Evolutionary conservation across 768 basidiomycete genomes (phyloP), one percentile per base, ranked within the genome.

Genomic region (Crepidotus variabilis): DNA sequence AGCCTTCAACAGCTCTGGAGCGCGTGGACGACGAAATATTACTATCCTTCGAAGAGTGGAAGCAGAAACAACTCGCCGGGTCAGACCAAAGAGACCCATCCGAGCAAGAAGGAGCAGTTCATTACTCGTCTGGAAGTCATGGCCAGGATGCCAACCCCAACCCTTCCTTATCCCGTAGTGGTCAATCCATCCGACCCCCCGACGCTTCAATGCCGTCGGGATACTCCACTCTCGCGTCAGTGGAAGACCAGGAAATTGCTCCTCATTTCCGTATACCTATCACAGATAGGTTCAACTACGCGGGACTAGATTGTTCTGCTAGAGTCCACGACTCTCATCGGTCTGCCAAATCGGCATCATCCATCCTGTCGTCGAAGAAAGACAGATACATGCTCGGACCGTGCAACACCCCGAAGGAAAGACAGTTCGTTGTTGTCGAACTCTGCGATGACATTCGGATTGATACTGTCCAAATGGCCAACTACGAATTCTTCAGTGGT

Each of bases 381-480:
- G 96, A 98, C 71, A 77, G 86, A 61, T 98, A 98, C 78, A 96
- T 98, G 97, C 87, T 98, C 62, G 92, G 89, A 54, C 96, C 95
- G 0, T 99, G 97, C 65, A 75, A 79, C 28, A 71, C 76, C 14
- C 83, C 82, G 32, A 71, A 84, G 59, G 78, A 76, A 58, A 68
- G 73, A 5, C 86, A 90, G 61, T 98, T 87, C 71, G 88, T 98
- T 33, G 86, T 97, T 33, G 88, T 98, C 47, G 97, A 99, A 71
- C 83, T 98, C 14, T 99, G 97, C 74, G 96, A 98, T 61, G 97
- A 98, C 69, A 94, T 99, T 60, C 78, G 92, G 47, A 94, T 98
- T 64, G 96, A 98, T 68, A 96, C 94, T 0, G 87, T 98, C 47
- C 94, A 98, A 68, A 75, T 99, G 16, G 95, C 94, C 57, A 96